phyloP scores from a whole-genome alignment of 208 protist species.

The Trypanosoma cruzi region DNA sequence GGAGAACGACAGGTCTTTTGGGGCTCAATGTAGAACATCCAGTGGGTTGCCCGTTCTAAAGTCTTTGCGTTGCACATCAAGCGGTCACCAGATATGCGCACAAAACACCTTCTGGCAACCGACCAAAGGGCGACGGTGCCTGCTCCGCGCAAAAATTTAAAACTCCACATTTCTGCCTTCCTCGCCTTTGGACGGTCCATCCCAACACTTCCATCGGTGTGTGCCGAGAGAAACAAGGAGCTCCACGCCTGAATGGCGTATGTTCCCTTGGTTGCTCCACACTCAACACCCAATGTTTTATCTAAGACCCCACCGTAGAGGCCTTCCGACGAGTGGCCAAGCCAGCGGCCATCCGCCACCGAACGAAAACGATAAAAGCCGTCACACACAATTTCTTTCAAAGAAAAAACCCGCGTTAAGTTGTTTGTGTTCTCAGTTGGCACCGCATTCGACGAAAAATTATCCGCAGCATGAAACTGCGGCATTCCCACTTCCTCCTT shows the following conservation, averaged over 20 bases:
- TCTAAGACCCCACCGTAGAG: conserved; percentile 8
- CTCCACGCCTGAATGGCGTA: conserved; percentile 28
- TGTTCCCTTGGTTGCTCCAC: neutral
- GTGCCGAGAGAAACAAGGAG: conserved; percentile 25
- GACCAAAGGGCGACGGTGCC: conserved; percentile 9
- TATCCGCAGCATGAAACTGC: neutral
- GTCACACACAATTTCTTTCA: neutral
- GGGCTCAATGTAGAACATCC: conserved; percentile 12
- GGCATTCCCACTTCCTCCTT: neutral
- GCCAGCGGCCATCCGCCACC: conserved; percentile 7
- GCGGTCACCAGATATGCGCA: conserved; percentile 6
- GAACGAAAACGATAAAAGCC: conserved; percentile 21
- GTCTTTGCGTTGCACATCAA: conserved; percentile 11
- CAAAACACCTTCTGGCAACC: neutral
- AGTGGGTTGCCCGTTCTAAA: neutral
- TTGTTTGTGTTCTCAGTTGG: neutral
- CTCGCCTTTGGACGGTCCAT: conserved; percentile 18
- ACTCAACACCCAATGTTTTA: conserved; percentile 11
- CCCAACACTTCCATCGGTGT: conserved; percentile 15
- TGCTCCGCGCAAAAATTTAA: conserved; percentile 9
- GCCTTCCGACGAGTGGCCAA: conserved; percentile 18
- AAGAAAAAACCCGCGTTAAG: conserved; percentile 5
- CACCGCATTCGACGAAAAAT: neutral
- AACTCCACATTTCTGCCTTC: conserved; percentile 25
- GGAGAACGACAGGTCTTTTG: neutral